Evolutionary conservation across 257 asterid genomes (phyloP).

Genomic region (Nicotiana paniculata): DNA sequence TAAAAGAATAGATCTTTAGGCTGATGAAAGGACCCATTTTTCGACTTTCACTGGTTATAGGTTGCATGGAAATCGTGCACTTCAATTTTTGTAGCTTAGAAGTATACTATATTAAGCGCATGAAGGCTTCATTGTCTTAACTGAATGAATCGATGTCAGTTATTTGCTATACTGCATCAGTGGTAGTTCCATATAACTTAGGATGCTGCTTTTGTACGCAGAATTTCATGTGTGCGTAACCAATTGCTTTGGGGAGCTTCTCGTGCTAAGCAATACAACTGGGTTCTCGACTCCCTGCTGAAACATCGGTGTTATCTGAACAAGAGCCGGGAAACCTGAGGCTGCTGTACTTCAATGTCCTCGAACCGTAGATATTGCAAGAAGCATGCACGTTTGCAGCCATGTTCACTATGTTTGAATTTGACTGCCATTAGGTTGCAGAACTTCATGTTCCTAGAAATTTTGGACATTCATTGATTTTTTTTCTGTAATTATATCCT

Average conservation of each 20-base stretch:
- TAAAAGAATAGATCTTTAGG: not conserved
- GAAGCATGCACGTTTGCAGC: not conserved
- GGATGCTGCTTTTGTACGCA: not conserved
- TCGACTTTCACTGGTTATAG: not conserved
- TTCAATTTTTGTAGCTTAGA: not conserved
- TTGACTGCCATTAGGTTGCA: not conserved
- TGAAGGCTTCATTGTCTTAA: not conserved
- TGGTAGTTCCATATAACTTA: not conserved
- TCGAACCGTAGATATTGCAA: not conserved
- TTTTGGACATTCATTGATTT: constrained; percentile 13
- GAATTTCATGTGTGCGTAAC: not conserved
- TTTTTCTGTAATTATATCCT: not conserved
- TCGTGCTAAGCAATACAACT: not conserved
- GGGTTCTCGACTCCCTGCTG: not conserved
- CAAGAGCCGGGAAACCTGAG: not conserved
- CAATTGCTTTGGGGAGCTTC: not conserved
- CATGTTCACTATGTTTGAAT: not conserved
- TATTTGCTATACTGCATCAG: not conserved
- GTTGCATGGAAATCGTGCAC: not conserved
- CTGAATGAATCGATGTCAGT: not conserved
- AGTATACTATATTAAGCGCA: not conserved
- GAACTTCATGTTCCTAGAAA: not conserved
- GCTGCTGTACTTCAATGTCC: not conserved
- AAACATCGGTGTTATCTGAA: not conserved
- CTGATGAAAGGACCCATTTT: not conserved